Percentiles rank a stretch among this genome's conserved stretches.
Evolutionary conservation across 768 basidiomycete species (phyloP).

Genomic region (Naganishia onofrii): DNA sequence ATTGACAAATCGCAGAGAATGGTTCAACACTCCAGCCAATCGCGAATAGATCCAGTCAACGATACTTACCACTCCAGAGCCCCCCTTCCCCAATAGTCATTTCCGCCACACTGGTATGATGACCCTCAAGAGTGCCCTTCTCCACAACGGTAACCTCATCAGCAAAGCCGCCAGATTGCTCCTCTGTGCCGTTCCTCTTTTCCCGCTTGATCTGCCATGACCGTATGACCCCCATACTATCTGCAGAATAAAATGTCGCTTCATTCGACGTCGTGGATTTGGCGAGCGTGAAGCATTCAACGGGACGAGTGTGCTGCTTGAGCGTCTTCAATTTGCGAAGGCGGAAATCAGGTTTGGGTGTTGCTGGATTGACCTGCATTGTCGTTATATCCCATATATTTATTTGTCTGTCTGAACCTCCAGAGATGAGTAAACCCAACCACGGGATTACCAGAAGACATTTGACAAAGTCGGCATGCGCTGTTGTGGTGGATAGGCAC

Average conservation of each 20-base stretch:
- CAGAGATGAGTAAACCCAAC: slow-evolving; percentile 70
- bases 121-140: slow-evolving; percentile 59
- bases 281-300: slow-evolving; percentile 65
- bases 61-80: slow-evolving; percentile 79
- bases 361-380: slow-evolving; percentile 1
- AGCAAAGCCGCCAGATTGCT: slow-evolving; percentile 52
- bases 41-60: neutral
- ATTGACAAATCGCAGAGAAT: neutral
- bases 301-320: slow-evolving; percentile 80
- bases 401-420: slow-evolving; percentile 83
- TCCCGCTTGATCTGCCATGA: slow-evolving; percentile 67
- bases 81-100: slow-evolving; percentile 65
- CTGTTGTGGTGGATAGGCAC: slow-evolving; percentile 68
- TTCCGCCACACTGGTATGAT: slow-evolving; percentile 80
- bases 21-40: neutral
- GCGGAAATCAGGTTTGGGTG: neutral
- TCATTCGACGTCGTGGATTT: slow-evolving; percentile 44
- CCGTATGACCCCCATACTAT: slow-evolving; percentile 87
- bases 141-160: slow-evolving; percentile 18
- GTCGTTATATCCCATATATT: slow-evolving; percentile 71
- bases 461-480: slow-evolving; percentile 91
- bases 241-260: slow-evolving; percentile 69
- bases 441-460: slow-evolving; percentile 68
- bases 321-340: slow-evolving; percentile 63
- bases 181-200: slow-evolving; percentile 58